phyloP scores from a whole-genome alignment of 352 stramenopile species.

The Globisporangium lucens region DNA sequence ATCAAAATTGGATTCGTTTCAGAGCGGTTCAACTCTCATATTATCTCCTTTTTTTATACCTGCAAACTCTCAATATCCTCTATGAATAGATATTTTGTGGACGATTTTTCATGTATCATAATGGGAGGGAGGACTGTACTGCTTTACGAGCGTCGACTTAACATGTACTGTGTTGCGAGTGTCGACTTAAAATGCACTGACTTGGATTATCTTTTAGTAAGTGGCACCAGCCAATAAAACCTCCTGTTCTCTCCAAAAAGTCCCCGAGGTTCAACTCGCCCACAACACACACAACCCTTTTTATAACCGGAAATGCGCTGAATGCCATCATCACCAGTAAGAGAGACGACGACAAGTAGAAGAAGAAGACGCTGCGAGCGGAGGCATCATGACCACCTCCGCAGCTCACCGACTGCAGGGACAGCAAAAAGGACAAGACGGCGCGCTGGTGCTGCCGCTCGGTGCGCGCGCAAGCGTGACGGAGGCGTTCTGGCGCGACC shows the following conservation, averaged over 20 bases:
- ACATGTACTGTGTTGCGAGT: too few species aligned
- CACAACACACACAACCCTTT: background rate
- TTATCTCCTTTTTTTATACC: too few species aligned
- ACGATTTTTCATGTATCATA: too few species aligned
- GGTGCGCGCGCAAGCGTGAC: conserved; percentile 34
- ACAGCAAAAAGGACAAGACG: background rate
- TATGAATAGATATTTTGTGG: too few species aligned
- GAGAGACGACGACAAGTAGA: background rate
- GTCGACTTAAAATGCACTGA: too few species aligned
- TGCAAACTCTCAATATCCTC: too few species aligned
- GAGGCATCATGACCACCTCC: background rate
- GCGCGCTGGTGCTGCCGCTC: conserved; percentile 8
- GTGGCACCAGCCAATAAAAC: background rate
- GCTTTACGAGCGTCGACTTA: too few species aligned
- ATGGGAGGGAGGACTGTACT: too few species aligned
- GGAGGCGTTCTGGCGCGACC: conserved; percentile 36
- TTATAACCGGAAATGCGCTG: background rate
- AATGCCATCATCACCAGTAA: background rate
- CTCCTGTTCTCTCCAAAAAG: background rate
- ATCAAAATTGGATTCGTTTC: too few species aligned
- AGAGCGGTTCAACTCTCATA: too few species aligned
- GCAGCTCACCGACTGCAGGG: background rate
- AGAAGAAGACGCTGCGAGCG: background rate
- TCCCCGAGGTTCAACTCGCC: background rate
- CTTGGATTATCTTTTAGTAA: too few species aligned